phyloP scores from a whole-genome alignment of 805 yeast species.

The Kluyveromyces siamensis region DNA sequence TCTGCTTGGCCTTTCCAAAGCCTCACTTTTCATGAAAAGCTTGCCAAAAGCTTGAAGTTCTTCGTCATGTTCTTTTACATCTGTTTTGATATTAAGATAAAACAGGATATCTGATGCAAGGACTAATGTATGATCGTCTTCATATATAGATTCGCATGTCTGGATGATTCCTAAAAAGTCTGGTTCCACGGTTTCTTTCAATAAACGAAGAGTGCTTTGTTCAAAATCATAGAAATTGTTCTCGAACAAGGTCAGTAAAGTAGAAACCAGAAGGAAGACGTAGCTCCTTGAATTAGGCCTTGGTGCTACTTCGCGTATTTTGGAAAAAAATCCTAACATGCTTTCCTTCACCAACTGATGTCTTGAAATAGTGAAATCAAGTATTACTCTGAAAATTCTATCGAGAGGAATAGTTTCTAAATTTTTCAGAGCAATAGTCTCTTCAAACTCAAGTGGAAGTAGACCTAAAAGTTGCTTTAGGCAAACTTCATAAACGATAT shows the following conservation, averaged over 20 bases:
- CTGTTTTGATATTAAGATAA: constrained; percentile 26
- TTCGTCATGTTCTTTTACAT: constrained; percentile 33
- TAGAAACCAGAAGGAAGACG: constrained; percentile 20
- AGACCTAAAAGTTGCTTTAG: constrained; percentile 43
- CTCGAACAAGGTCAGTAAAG: constrained; percentile 20
- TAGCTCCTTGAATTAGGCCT: constrained; percentile 11
- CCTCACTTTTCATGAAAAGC: constrained; percentile 28
- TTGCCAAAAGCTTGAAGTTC: constrained; percentile 32
- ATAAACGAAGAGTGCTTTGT: constrained; percentile 8
- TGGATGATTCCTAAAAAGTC: constrained; percentile 9
- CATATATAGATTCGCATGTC: constrained; percentile 6
- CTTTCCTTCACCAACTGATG: constrained; percentile 23
- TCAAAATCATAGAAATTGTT: constrained; percentile 14
- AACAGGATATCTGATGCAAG: constrained; percentile 28
- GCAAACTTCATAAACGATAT: constrained; percentile 40
- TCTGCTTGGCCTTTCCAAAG: constrained; percentile 18
- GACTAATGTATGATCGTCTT: constrained; percentile 20
- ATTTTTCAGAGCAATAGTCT: constrained; percentile 18
- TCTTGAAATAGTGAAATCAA: constrained; percentile 28
- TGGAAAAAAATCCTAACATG: constrained; percentile 14
- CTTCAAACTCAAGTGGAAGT: constrained; percentile 38
- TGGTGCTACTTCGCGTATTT: constrained; percentile 9
- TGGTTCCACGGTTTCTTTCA: constrained; percentile 16
- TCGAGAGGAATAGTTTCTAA: constrained; percentile 24
- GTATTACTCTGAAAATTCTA: constrained; percentile 27